Evolutionary conservation across 345 rosid genomes (phyloP).

Genomic region (Aegle marmelos): DNA sequence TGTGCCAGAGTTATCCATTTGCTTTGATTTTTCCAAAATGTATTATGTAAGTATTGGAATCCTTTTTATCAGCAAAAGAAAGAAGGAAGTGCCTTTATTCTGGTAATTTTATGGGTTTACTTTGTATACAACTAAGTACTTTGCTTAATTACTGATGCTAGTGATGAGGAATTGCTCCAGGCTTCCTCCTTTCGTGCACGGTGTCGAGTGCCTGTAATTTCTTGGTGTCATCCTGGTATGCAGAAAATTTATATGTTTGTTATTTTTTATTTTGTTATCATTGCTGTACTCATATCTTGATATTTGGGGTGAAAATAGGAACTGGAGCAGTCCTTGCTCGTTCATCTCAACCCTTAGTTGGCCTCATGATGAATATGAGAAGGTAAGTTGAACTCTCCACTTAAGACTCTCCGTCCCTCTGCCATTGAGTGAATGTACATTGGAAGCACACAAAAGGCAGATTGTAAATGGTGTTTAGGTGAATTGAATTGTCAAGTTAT

Average conservation of each 20-base stretch:
- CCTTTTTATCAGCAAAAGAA: slow-evolving; percentile 13
- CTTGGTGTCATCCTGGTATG: slow-evolving; percentile 97
- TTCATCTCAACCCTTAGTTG: slow-evolving; percentile 96
- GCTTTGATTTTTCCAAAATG: slow-evolving; percentile 84
- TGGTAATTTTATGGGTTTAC: not conserved
- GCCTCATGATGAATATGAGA: slow-evolving; percentile 96
- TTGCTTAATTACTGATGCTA: slow-evolving; percentile 33
- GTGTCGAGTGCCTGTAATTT: slow-evolving; percentile 81
- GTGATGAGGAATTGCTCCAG: slow-evolving; percentile 83
- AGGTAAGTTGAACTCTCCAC: slow-evolving; percentile 48
- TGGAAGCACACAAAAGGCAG: not conserved
- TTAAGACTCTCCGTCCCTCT: not conserved
- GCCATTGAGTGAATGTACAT: not conserved
- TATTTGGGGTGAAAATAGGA: slow-evolving; percentile 38
- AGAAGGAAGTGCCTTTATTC: not conserved
- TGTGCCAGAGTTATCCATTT: slow-evolving; percentile 88
- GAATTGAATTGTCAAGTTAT: not conserved
- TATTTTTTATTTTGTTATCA: not conserved
- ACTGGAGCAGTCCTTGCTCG: slow-evolving; percentile 98
- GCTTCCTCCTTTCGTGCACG: slow-evolving; percentile 89
- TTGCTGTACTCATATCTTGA: slow-evolving; percentile 22
- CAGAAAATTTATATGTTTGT: slow-evolving; percentile 8
- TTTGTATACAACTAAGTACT: slow-evolving; percentile 12
- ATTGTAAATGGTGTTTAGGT: not conserved
- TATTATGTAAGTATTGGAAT: slow-evolving; percentile 54